phyloP scores from a whole-genome alignment of 108 stramenopile genomes.

The Fistulifera pelliculosa region DNA sequence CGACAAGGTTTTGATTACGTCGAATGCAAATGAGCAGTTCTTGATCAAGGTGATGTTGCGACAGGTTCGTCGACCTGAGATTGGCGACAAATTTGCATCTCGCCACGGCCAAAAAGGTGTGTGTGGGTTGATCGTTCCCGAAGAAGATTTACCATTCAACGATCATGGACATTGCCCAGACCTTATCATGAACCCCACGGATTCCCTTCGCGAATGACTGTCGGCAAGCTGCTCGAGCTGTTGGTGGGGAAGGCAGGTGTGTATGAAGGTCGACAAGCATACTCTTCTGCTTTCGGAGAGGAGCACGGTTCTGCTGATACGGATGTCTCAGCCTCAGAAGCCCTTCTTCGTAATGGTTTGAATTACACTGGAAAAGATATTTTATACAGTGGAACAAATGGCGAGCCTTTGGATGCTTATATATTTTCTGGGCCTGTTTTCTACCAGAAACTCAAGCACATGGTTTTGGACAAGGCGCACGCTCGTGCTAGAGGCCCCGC shows the following conservation, averaged over 20 bases:
- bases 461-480: conserved; percentile 99
- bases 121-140: conserved; percentile 91
- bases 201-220: conserved; percentile 99
- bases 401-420: conserved; percentile 90
- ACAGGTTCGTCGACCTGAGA: conserved; percentile 91
- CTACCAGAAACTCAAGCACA: conserved; percentile 99
- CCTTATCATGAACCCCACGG: conserved; percentile 99
- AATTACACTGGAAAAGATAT: conserved; percentile 97
- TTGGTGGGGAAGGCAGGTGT: conserved; percentile 94
- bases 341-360: conserved; percentile 88
- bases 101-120: conserved; percentile 99
- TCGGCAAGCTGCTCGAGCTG: conserved; percentile 97
- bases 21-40: conserved; percentile 92
- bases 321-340: conserved; percentile 72
- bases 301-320: conserved; percentile 91
- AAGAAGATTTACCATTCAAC: conserved; percentile 97
- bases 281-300: conserved; percentile 97
- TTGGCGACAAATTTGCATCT: conserved; percentile 98
- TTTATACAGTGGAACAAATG: conserved; percentile 90
- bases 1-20: conserved; percentile 94
- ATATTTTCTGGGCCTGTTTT: conserved; percentile 97
- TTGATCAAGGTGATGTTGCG: conserved; percentile 92
- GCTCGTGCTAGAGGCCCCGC: conserved; percentile 96
- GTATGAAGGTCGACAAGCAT: conserved; percentile 87
- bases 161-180: conserved; percentile 94